Evolutionary conservation across 2,329 filamentous ascomycete species (phyloP), one percentile per base, ranked within the genome.

Genomic region (Polytolypa hystricis): DNA sequence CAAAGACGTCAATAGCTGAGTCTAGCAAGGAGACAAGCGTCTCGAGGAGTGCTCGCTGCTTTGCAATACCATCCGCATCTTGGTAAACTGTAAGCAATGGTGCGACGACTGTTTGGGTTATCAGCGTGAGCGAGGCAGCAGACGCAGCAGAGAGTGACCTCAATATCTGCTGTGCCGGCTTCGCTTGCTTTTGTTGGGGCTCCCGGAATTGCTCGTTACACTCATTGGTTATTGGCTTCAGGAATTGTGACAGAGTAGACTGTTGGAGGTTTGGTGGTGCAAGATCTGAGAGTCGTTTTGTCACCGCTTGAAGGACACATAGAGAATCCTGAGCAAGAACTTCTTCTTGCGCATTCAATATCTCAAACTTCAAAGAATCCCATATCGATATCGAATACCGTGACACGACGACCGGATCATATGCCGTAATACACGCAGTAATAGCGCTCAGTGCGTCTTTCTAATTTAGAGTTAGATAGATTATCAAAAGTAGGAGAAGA

Each of bases 351-450:
- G 73, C 70, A 44, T 77, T 79, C 10, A 82, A 61, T 8, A 82
- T 71, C 48, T 82, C 77, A 46, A 79, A 82, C 51, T 81, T 82
- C 35, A 82, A 53, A 6, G 75, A 69, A 46, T 81, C 76, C 77
- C 77, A 82, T 2, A 81, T 61, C 1, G 73, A 77, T 33, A 77
- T 70, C 0, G 76, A 77, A 48, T 78, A 78, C 8, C 71, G 67
- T 5, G 74, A 73, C 18, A 81, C 65, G 0, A 72, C 76, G 8
- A 65, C 62, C 5, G 70, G 63, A 14, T 71, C 71, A 43, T 80
- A 82, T 10, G 70, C 67, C n/a, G 55, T 50, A 15, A 77, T 66
- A 41, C 74, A 79, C 2, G 74, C 69, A 27, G 67, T 65, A 31
- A 81, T 62, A n/a, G 76, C 67, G 50, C 75, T 73, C 4, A 82